phyloP scores from a whole-genome alignment of 2,329 filamentous ascomycete species.

The Didymella pinodella region DNA sequence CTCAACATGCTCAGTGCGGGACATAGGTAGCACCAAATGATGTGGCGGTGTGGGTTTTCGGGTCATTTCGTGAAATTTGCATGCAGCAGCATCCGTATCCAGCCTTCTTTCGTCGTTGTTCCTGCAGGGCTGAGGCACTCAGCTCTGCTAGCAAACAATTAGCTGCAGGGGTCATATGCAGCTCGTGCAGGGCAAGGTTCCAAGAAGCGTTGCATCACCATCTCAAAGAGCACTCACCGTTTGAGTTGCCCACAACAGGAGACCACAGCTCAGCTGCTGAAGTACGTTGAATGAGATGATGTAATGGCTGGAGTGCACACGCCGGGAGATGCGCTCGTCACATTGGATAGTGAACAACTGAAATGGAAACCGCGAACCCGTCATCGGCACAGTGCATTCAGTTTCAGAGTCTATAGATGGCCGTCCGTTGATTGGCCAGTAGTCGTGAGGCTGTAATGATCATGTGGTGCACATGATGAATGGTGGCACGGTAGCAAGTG shows the following conservation, averaged over 20 bases:
- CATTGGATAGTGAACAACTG: background rate
- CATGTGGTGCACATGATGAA: background rate
- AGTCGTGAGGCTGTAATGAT: background rate
- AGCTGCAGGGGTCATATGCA: conserved; percentile 10
- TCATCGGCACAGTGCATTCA: background rate
- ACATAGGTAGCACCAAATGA: conserved; percentile 2
- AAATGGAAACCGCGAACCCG: background rate
- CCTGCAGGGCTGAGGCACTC: conserved; percentile 5
- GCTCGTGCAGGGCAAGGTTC: background rate
- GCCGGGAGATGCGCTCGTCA: background rate
- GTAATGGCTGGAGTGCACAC: background rate
- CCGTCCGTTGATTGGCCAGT: background rate
- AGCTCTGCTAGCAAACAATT: conserved; percentile 9
- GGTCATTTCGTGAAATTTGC: conserved; percentile 2
- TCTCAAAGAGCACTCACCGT: background rate
- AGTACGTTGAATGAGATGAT: background rate
- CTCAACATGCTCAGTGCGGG: background rate
- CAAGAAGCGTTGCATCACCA: conserved; percentile 1
- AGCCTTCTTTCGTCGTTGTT: conserved; percentile 5
- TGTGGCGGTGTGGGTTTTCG: conserved; percentile 6
- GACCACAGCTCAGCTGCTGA: background rate
- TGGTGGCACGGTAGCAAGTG: background rate
- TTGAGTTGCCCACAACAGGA: background rate
- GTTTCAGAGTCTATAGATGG: background rate
- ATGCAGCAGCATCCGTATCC: conserved; percentile 9